Evolutionary conservation across 306 rosid species (phyloP).

Genomic region (Comarum palustre): DNA sequence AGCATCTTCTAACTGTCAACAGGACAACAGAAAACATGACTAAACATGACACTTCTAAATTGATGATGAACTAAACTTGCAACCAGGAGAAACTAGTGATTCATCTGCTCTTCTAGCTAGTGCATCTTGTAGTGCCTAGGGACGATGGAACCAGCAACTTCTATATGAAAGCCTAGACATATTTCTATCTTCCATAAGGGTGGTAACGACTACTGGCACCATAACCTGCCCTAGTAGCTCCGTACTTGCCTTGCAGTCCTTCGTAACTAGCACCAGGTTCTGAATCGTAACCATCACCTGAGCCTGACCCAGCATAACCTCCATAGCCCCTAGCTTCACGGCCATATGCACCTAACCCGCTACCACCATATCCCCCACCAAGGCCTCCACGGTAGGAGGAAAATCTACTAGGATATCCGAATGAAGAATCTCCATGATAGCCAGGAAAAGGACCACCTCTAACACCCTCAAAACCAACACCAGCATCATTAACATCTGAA

Average conservation of each 20-base stretch:
- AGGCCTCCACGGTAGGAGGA: conserved; percentile 40
- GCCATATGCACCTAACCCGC: conserved; percentile 46
- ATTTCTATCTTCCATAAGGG: conserved; percentile 46
- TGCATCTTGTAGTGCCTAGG: conserved; percentile 46
- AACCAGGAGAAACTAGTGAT: conserved; percentile 38
- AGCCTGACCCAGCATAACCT: conserved; percentile 37
- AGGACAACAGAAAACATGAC: conserved; percentile 11
- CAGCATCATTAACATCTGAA: conserved; percentile 45
- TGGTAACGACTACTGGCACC: conserved; percentile 55
- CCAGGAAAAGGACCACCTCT: conserved; percentile 46
- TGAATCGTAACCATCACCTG: conserved; percentile 39
- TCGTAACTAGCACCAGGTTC: conserved; percentile 47
- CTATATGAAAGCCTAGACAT: conserved; percentile 45
- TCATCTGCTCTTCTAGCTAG: conserved; percentile 55
- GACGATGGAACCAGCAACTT: conserved; percentile 46
- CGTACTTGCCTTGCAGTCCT: conserved; percentile 40
- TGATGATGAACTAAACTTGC: conserved; percentile 48
- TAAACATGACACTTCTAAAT: conserved; percentile 36
- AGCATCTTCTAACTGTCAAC: conserved; percentile 17
- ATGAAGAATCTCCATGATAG: conserved; percentile 41
- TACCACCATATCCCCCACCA: conserved; percentile 44
- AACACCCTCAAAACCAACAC: conserved; percentile 49
- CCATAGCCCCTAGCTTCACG: conserved; percentile 45
- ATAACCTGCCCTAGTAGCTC: conserved; percentile 49
- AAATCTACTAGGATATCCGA: conserved; percentile 46